Conservation (phyloP, 139 green algal species). For the Desmodesmus armatus region DNA sequence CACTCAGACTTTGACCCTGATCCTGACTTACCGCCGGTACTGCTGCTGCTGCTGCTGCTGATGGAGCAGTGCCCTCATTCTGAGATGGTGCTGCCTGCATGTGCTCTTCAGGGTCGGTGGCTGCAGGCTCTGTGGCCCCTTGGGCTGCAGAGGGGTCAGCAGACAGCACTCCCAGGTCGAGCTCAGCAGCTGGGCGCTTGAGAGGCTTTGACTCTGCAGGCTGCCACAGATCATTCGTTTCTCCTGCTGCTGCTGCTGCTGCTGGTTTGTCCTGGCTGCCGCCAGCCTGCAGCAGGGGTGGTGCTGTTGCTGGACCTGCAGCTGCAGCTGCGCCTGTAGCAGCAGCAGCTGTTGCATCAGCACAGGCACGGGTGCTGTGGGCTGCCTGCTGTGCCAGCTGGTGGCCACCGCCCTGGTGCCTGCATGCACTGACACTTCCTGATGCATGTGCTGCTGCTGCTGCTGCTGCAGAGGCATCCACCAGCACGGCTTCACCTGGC, state of each 20-base stretch:
- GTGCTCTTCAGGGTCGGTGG: background rate
- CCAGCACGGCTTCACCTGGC: background rate
- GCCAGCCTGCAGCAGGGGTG: no score
- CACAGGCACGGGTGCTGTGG: background rate
- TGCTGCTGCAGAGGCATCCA: background rate
- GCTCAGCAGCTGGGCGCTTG: no score
- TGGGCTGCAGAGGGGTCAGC: background rate
- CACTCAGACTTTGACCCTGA: background rate
- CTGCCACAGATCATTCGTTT: no score
- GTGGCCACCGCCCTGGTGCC: background rate
- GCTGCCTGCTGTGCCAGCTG: background rate
- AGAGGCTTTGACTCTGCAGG: no score
- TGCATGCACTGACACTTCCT: slow-evolving; percentile 1
- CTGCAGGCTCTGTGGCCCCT: background rate
- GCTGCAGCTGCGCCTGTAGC: no score
- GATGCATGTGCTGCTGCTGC: background rate
- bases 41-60: background rate
- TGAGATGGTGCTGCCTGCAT: background rate
- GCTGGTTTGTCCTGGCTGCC: background rate
- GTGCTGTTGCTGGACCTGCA: no score
- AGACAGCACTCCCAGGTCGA: background rate
- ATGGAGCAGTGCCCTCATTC: no score
- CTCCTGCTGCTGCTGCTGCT: background rate
- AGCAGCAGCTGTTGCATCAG: background rate
- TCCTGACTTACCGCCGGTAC: background rate